Conservation (phyloP, 176 grass and related monocot genomes). For the Oryza rufipogon region DNA sequence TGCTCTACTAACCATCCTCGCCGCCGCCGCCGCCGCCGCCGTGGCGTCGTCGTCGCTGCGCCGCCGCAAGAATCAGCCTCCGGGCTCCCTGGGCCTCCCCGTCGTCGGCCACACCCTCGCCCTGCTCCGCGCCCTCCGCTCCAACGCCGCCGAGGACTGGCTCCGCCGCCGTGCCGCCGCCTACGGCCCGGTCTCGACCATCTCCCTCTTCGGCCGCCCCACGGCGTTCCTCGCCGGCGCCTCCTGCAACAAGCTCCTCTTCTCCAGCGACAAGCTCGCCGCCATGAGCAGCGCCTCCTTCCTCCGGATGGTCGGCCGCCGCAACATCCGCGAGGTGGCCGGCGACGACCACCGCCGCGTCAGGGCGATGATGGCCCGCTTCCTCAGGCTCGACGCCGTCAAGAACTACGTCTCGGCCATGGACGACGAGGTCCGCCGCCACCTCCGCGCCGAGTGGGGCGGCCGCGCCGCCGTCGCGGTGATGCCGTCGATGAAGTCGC, state of each 20-base stretch:
- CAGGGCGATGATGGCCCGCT: constrained; percentile 35
- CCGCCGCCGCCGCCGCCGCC: too few relatives aligned
- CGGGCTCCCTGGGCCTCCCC: constrained; percentile 28
- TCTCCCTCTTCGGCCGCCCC: constrained; percentile 31
- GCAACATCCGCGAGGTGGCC: not conserved
- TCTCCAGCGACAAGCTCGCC: constrained; percentile 12
- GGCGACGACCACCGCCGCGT: constrained; percentile 42
- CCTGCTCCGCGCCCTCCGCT: constrained; percentile 36
- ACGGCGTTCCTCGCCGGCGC: constrained; percentile 31
- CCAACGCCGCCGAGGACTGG: constrained; percentile 48
- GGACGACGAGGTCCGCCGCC: constrained; percentile 37
- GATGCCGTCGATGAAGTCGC: constrained; percentile 47
- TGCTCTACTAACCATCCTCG: too few relatives aligned
- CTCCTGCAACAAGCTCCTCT: constrained; percentile 43
- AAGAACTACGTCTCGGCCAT: constrained; percentile 34
- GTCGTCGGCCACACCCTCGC: constrained; percentile 40
- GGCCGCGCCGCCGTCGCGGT: constrained; percentile 19
- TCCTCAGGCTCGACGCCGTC: constrained; percentile 40
- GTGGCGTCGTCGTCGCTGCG: not conserved
- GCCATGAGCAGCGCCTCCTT: not conserved
- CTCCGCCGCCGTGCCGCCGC: not conserved
- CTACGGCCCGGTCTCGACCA: not conserved
- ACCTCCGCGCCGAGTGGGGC: constrained; percentile 26
- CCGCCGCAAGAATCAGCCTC: not conserved
- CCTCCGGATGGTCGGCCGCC: constrained; percentile 24